Evolutionary conservation across 768 basidiomycete genomes (phyloP).

Genomic region (Tulasnella sp.): DNA sequence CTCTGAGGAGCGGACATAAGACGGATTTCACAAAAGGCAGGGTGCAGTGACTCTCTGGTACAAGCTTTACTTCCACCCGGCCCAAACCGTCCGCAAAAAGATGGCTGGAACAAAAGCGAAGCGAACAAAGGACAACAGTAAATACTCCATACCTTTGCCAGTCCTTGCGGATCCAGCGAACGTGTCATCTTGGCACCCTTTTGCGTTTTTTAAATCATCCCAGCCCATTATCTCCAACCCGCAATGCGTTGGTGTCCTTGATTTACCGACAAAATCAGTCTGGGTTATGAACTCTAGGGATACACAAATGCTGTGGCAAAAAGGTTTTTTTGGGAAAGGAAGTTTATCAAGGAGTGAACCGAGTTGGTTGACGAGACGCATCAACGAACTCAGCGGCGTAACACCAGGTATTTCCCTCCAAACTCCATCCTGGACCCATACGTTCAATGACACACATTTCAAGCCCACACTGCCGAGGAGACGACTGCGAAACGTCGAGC

Average conservation of each 20-base stretch:
- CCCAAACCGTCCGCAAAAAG: too few relatives aligned
- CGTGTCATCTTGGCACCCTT: neutral
- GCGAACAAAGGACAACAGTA: too few relatives aligned
- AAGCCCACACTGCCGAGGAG: constrained; percentile 81
- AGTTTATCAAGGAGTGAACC: constrained; percentile 91
- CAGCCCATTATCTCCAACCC: constrained; percentile 36
- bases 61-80: too few relatives aligned
- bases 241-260: constrained; percentile 63
- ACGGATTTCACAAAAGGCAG: too few relatives aligned
- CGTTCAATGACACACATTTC: neutral
- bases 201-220: constrained; percentile 14
- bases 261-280: constrained; percentile 69
- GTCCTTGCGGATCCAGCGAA: too few relatives aligned
- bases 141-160: too few relatives aligned
- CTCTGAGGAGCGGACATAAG: neutral
- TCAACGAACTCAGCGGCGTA: constrained; percentile 46
- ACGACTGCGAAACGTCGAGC: constrained; percentile 75
- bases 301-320: constrained; percentile 62
- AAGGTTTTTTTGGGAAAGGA: constrained; percentile 97
- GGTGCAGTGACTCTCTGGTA: too few relatives aligned
- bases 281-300: constrained; percentile 63
- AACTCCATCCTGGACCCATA: neutral
- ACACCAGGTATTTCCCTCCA: constrained; percentile 43
- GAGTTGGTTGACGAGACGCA: constrained; percentile 73
- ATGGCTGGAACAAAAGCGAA: too few relatives aligned